Percentiles rank a stretch among this genome's conserved stretches.
Conservation (phyloP, 345 rosid species). For the Eucalyptus erythrocorys region DNA sequence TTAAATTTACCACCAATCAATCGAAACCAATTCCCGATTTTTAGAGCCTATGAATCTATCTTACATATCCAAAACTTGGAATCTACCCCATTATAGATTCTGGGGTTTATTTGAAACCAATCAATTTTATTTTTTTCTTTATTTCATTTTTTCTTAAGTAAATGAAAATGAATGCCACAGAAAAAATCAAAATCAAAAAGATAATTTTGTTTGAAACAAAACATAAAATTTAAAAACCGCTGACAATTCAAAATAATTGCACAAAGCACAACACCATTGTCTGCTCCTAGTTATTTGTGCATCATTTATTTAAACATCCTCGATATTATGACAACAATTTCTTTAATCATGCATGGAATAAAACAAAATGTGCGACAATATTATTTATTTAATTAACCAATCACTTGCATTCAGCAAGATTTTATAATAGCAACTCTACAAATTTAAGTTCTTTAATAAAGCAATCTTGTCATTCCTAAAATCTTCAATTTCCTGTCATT, state of each 20-base stretch:
- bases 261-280: background rate
- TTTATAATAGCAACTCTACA: background rate
- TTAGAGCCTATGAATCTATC: too few species aligned
- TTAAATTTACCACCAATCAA: background rate
- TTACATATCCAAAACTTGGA: background rate
- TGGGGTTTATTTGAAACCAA: background rate
- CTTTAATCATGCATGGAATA: background rate
- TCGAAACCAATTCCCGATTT: too few species aligned
- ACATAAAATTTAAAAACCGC: background rate
- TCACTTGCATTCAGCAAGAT: background rate
- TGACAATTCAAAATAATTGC: background rate
- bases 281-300: background rate
- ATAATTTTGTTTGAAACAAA: background rate
- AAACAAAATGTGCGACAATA: background rate
- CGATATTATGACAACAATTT: background rate
- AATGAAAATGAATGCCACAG: background rate
- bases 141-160: too few species aligned
- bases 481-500: background rate
- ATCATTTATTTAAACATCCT: background rate
- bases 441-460: background rate
- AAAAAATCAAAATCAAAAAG: background rate
- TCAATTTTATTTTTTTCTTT: too few species aligned
- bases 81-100: background rate
- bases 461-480: background rate
- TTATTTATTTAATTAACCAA: too few species aligned